Percentiles rank a stretch among this genome's conserved stretches.
Evolutionary conservation across 805 yeast species (phyloP).

Genomic region (Kazachstania bromeliacearum): DNA sequence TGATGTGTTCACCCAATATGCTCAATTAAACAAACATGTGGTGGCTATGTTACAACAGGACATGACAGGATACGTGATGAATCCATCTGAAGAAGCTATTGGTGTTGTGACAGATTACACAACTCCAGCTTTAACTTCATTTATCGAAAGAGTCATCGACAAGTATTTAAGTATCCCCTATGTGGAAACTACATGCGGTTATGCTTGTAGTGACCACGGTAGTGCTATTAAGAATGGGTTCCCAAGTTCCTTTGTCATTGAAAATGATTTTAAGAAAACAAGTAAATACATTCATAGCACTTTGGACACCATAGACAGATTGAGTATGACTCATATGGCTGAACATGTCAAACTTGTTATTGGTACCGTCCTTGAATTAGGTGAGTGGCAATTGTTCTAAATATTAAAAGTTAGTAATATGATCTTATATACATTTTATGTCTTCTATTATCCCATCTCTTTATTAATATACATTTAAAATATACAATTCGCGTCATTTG

Average conservation of each 20-base stretch:
- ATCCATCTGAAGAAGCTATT: conserved; percentile 48
- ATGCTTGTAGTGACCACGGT: conserved; percentile 90
- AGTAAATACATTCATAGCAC: conserved; percentile 69
- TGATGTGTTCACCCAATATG: conserved; percentile 53
- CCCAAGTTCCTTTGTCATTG: conserved; percentile 78
- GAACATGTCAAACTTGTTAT: conserved; percentile 74
- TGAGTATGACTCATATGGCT: conserved; percentile 67
- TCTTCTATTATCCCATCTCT: too few relatives aligned
- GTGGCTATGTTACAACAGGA: conserved; percentile 89
- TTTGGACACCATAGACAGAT: conserved; percentile 70
- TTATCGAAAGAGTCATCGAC: conserved; percentile 51
- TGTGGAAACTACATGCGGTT: conserved; percentile 74
- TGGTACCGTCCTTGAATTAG: conserved; percentile 66
- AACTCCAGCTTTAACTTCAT: conserved; percentile 43
- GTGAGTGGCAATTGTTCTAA: conserved; percentile 19
- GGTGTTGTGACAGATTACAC: conserved; percentile 77
- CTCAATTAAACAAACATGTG: conserved; percentile 41
- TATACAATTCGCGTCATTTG: too few relatives aligned
- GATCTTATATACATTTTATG: too few relatives aligned
- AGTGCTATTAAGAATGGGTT: conserved; percentile 75
- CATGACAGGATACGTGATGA: conserved; percentile 74
- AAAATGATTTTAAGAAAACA: conserved; percentile 54
- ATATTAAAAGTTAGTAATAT: too few relatives aligned
- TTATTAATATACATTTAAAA: too few relatives aligned
- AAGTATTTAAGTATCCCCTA: conserved; percentile 59